phyloP scores from a whole-genome alignment of 2,329 filamentous ascomycete genomes.

The Corynespora cassiicola region DNA sequence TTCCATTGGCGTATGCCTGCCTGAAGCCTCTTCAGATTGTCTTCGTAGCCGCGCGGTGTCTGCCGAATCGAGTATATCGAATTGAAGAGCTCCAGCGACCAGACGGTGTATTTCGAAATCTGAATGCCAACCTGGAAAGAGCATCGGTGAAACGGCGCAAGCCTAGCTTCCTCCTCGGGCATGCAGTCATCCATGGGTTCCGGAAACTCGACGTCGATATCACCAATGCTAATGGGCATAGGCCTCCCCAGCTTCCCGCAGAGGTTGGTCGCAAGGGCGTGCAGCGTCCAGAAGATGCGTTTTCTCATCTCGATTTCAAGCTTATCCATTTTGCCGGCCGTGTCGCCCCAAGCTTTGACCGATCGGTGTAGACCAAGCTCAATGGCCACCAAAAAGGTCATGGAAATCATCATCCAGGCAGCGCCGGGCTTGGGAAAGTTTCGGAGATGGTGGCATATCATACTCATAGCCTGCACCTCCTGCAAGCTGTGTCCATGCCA shows the following conservation, averaged over 20 bases:
- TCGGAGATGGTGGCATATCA: constrained; percentile 76
- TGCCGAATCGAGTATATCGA: constrained; percentile 76
- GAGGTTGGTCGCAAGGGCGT: constrained; percentile 71
- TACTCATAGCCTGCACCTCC: constrained; percentile 74
- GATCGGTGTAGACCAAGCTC: constrained; percentile 79
- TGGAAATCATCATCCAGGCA: constrained; percentile 71
- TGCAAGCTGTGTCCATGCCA: constrained; percentile 66
- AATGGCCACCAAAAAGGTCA: constrained; percentile 71
- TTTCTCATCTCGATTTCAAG: constrained; percentile 79
- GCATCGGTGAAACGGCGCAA: constrained; percentile 61
- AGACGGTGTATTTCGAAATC: constrained; percentile 68
- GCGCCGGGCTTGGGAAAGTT: constrained; percentile 81
- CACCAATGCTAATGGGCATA: constrained; percentile 74
- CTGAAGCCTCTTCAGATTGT: constrained; percentile 70
- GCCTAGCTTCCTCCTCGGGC: constrained; percentile 61
- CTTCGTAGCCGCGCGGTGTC: constrained; percentile 68
- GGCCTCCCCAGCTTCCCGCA: constrained; percentile 79
- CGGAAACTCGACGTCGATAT: constrained; percentile 81
- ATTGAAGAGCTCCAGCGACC: constrained; percentile 76
- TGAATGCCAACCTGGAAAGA: constrained; percentile 71
- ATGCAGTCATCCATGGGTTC: constrained; percentile 74
- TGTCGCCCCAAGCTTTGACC: constrained; percentile 63
- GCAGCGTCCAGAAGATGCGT: constrained; percentile 76
- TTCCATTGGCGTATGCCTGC: constrained; percentile 68
- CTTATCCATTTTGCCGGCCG: constrained; percentile 51